Percentiles rank a stretch among this genome's conserved stretches.
Conservation (phyloP, 257 asterid species). For the Plantago elongata region DNA sequence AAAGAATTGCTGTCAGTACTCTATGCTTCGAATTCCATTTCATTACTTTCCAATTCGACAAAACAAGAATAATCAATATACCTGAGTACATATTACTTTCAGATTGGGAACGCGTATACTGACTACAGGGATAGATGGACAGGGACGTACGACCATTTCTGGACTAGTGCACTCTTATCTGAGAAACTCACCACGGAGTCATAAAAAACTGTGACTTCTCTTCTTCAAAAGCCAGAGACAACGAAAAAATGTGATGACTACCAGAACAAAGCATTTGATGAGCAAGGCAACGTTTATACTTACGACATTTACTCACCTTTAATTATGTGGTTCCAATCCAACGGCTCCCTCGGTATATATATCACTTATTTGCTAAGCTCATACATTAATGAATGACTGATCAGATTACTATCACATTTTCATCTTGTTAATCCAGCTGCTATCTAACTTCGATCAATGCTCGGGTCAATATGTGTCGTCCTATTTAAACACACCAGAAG, state of each 20-base stretch:
- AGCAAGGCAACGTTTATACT: conserved; percentile 17
- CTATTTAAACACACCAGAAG: conserved; percentile 41
- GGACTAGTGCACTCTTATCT: conserved; percentile 59
- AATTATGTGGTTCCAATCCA: conserved; percentile 36
- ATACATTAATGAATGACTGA: not conserved
- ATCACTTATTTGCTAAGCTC: not conserved
- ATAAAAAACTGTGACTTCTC: conserved; percentile 40
- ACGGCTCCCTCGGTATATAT: conserved; percentile 33
- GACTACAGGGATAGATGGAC: conserved; percentile 27
- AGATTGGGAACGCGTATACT: conserved; percentile 53
- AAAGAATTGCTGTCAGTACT: conserved; percentile 57
- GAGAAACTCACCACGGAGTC: conserved; percentile 54
- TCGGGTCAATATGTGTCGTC: conserved; percentile 23
- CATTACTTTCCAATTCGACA: not conserved
- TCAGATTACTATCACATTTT: not conserved
- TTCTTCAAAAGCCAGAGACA: conserved; percentile 8
- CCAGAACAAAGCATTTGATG: conserved; percentile 16
- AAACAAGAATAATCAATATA: not conserved
- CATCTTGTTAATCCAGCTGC: not conserved
- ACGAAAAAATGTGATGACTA: conserved; percentile 25
- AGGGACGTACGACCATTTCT: conserved; percentile 45
- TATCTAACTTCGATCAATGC: conserved; percentile 50
- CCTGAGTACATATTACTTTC: not conserved
- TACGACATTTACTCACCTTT: conserved; percentile 50
- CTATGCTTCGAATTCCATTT: not conserved